phyloP scores from a whole-genome alignment of 345 rosid genomes.

The Syzygium jambos region DNA sequence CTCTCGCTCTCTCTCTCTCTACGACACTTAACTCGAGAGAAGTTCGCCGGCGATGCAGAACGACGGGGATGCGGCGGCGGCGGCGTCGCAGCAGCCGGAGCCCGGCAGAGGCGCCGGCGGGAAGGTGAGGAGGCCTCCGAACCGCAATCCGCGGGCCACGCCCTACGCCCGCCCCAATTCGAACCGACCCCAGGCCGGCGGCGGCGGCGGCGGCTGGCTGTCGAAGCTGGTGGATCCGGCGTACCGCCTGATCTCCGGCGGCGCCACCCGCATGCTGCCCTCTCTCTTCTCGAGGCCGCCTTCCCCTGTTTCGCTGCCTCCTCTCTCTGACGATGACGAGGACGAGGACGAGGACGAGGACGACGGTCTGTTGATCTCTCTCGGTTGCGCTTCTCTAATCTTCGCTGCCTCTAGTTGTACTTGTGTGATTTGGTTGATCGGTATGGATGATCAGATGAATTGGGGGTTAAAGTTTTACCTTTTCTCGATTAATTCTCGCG shows the following conservation, averaged over 20 bases:
- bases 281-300: constrained; percentile 44
- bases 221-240: constrained; percentile 82
- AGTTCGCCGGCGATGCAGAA: neutral
- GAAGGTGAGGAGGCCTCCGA: constrained; percentile 36
- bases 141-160: constrained; percentile 30
- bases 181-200: constrained; percentile 26
- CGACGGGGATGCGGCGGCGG: constrained; percentile 25
- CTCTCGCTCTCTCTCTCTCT: neutral
- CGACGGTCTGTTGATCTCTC: neutral
- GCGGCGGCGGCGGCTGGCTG: constrained; percentile 46
- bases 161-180: constrained; percentile 58
- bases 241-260: constrained; percentile 51
- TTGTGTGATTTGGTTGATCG: neutral
- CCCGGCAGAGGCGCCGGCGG: constrained; percentile 49
- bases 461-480: neutral
- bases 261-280: constrained; percentile 59
- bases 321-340: constrained; percentile 16
- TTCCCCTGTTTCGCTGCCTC: constrained; percentile 25
- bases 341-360: constrained; percentile 9
- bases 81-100: constrained; percentile 18
- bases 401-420: neutral
- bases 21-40: neutral
- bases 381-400: neutral
- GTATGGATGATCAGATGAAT: neutral
- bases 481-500: neutral